Percentiles rank a stretch among this genome's conserved stretches.
Conservation (phyloP, 306 rosid genomes). For the Acacia confusa region DNA sequence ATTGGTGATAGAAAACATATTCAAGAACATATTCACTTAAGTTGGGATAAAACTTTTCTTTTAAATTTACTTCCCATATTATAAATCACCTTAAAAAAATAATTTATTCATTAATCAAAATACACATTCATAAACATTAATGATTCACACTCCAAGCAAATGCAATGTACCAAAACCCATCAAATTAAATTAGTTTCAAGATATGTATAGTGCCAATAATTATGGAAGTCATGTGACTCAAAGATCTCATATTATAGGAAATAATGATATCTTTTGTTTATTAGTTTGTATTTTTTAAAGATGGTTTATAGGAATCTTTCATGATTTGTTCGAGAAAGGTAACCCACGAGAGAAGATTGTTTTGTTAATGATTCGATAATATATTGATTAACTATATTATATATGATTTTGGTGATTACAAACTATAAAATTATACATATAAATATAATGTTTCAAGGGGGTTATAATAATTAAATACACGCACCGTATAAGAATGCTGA, state of each 20-base stretch:
- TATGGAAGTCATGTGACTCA: constrained; percentile 17
- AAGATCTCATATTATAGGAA: constrained; percentile 6
- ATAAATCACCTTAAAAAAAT: no score
- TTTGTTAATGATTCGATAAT: background rate
- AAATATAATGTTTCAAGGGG: background rate
- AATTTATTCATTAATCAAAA: no score
- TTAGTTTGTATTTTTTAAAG: background rate
- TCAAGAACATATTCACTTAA: no score
- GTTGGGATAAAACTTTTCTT: no score
- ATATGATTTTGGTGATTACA: background rate
- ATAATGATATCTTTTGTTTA: constrained; percentile 4
- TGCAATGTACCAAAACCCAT: background rate
- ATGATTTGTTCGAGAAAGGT: constrained; percentile 14
- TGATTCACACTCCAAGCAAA: background rate
- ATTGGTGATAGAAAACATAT: no score
- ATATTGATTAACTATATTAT: background rate
- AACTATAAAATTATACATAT: background rate
- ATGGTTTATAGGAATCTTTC: constrained; percentile 30
- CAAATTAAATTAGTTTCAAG: background rate
- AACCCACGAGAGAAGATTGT: background rate
- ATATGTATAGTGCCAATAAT: constrained; percentile 1
- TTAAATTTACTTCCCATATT: no score
- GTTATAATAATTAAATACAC: background rate
- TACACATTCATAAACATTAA: background rate
- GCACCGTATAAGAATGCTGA: background rate